Evolutionary conservation across 1,284 basidiomycete genomes (phyloP), one percentile per base, ranked within the genome.

Genomic region (Rhodotorula sp.): DNA sequence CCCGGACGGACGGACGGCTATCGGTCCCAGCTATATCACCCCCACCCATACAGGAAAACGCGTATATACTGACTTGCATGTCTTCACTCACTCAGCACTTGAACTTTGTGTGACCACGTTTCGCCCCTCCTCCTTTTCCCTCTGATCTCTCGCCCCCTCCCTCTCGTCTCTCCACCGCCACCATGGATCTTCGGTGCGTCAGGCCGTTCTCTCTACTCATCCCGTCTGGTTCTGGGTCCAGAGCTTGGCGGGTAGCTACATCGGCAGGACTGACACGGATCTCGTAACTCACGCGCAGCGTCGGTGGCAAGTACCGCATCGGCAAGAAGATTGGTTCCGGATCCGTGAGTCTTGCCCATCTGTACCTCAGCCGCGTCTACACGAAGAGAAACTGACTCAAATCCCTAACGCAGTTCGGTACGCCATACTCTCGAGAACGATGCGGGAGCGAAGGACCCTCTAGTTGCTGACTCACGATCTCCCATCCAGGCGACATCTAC

Each of bases 291-390:
- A 29, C 15, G 0, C 26, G 16, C 67, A 72, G 70, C n/a, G 70
- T 72, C 61, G 70, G 70, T 47, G 70, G 70, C 64, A 72, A 71
- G 70, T 68, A 76, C 87, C 90, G 96, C 80, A 91, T 99, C 78
- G 97, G 96, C 76, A 98, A 98, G 88, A 99, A 99, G 90, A 98
- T 99, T 80, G 97, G 97, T 78, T 97, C 93, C 60, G 97, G 96
- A 74, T 98, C 96, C 67, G 98, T 98, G 80, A 94, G 96, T 65
- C 51, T 58, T 34, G 3, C 3, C 20, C 3, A 39, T 26, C 14
- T 26, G 34, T n/a, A 26, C 47, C 51, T 43, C 39, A 14, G 39
- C 39, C 39, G 20, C 16, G 16, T 47, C 34, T 3, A 8, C 23
- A 15, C 8, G 29, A 14, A 48, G 26, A 4, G 14, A 54, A 18